Conservation (phyloP, 2,329 filamentous ascomycete species). For the Fusarium sulawesiense region DNA sequence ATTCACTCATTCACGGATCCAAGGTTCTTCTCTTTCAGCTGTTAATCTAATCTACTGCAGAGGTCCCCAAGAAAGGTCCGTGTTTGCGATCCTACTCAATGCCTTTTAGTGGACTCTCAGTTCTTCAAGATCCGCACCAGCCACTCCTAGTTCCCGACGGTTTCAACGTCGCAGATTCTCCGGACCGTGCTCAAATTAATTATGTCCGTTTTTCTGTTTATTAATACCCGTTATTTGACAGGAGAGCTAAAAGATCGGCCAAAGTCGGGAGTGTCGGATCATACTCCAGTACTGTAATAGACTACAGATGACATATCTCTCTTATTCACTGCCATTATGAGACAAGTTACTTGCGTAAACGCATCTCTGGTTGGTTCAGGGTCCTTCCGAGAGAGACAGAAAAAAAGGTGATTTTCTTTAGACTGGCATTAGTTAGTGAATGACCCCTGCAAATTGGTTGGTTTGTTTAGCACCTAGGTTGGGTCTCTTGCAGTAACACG, state of each 20-base stretch:
- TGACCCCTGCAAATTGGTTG: slow-evolving; percentile 1
- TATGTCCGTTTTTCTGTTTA: not conserved
- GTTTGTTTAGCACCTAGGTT: not conserved
- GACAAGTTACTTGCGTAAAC: not conserved
- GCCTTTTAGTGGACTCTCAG: not conserved
- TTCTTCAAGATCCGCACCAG: slow-evolving; percentile 25
- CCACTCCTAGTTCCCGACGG: slow-evolving; percentile 29
- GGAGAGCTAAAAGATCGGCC: slow-evolving; percentile 29
- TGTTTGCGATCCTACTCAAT: slow-evolving; percentile 19
- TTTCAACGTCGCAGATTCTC: slow-evolving; percentile 17
- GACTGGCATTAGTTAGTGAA: not conserved
- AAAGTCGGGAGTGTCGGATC: slow-evolving; percentile 33
- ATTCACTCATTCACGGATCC: not conserved
- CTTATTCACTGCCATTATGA: not conserved
- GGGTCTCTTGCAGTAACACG: slow-evolving; percentile 21
- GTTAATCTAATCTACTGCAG: not conserved
- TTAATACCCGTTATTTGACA: not conserved
- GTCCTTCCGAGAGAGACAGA: not conserved
- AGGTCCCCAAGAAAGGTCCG: slow-evolving; percentile 5
- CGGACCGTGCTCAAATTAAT: slow-evolving; percentile 15
- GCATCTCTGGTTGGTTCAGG: slow-evolving; percentile 39
- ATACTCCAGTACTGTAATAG: not conserved
- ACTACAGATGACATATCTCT: not conserved
- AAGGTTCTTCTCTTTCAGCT: not conserved
- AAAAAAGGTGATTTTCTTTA: slow-evolving; percentile 32